Evolutionary conservation across 345 rosid genomes (phyloP), one percentile per base, ranked within the genome.

Genomic region (Pistacia vera): DNA sequence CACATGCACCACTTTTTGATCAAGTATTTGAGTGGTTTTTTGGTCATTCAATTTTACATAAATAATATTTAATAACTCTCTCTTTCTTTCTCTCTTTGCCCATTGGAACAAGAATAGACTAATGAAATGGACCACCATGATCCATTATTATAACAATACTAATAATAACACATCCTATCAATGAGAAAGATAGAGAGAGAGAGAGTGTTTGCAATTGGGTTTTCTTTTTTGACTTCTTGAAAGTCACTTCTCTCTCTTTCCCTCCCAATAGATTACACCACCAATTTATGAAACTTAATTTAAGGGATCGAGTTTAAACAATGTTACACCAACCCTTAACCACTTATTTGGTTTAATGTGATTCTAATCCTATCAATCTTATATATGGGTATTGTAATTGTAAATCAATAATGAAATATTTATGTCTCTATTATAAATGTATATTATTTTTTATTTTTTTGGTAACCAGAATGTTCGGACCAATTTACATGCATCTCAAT

Each of bases 1-100:
- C 88, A 90, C 91, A 85, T 88, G 90, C 90, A 73, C 73, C 80
- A 14, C 83, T 83, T 85, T 63, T 63, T 78, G 71, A 59, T 56
- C 56, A 71, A 73, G 76, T 60, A 64, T 66, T 82, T 77, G 84
- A 87, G 85, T 81, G 88, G 83, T 38, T 64, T 20, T 57, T 25
- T 25, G 25, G 25, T 25, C 25, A 25, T 25, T 25, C 25, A 25
- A 25, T 25, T 35, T 49, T 20, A 30, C 33, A 30, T 30, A 30
- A 30, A 30, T 30, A 30, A 30, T 30, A 30, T 30, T 30, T 30
- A 8, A 30, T 36, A 44, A 8, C 8, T 33, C 67, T 18, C 38
- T 60, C 22, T 6, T n/a, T n/a, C n/a, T n/a, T 13, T 14, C 54
- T 20, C 5, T 35, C 8, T 41, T 30, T 68, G 48, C 62, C 20